Evolutionary conservation across 257 asterid genomes (phyloP).

Genomic region (Nicotiana knightiana): DNA sequence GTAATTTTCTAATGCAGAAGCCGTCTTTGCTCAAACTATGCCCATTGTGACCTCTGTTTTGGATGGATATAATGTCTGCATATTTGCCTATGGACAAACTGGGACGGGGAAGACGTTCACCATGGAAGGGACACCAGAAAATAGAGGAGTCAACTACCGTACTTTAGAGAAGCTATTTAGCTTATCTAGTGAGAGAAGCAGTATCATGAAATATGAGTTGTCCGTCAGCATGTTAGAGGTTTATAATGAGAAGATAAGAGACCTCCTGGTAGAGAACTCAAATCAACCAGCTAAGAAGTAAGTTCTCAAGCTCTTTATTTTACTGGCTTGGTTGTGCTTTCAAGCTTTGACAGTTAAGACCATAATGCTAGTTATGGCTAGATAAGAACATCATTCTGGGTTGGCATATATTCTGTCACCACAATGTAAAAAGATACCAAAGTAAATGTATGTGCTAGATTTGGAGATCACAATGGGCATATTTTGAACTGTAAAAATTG

Average conservation of each 20-base stretch:
- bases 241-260: conserved; percentile 94
- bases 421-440: not conserved
- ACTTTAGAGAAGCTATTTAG: conserved; percentile 80
- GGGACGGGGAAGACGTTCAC: conserved; percentile 79
- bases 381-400: not conserved
- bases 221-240: conserved; percentile 96
- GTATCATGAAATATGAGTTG: conserved; percentile 61
- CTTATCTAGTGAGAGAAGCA: conserved; percentile 57
- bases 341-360: not conserved
- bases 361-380: not conserved
- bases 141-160: conserved; percentile 86
- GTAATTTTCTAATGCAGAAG: conserved; percentile 45
- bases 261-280: conserved; percentile 74
- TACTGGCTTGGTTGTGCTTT: conserved; percentile 6
- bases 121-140: conserved; percentile 94
- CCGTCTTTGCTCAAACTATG: conserved; percentile 63
- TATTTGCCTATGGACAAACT: conserved; percentile 95
- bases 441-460: conserved; percentile 2
- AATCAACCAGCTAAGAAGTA: conserved; percentile 79
- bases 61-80: conserved; percentile 94
- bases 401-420: not conserved
- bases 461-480: not conserved
- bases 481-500: not conserved
- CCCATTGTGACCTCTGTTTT: conserved; percentile 89
- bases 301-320: conserved; percentile 24